Evolutionary conservation across 2,329 filamentous ascomycete species (phyloP).

Genomic region (Aureobasidium sp.): DNA sequence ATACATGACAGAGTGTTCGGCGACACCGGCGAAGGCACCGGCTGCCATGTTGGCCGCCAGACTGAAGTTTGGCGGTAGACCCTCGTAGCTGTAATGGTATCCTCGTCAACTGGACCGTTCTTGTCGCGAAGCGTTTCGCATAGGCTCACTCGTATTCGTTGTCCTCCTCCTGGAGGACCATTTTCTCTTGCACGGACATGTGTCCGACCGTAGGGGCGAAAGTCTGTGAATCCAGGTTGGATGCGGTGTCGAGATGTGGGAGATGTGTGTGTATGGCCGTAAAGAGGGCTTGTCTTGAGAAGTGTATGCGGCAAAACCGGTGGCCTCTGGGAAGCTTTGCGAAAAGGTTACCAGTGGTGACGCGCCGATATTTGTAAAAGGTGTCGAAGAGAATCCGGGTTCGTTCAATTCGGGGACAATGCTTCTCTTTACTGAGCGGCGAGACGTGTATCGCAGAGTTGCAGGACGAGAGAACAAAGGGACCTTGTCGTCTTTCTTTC

Average conservation of each 20-base stretch:
- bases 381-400: not conserved
- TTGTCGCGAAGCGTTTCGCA: not conserved
- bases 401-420: not conserved
- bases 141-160: constrained; percentile 24
- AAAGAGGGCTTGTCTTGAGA: not conserved
- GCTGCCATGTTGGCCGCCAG: constrained; percentile 90
- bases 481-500: not conserved
- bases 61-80: constrained; percentile 88
- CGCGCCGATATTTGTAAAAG: constrained; percentile 9
- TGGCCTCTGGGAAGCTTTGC: constrained; percentile 7
- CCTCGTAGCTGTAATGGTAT: constrained; percentile 62
- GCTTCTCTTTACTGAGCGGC: not conserved
- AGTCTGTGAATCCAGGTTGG: constrained; percentile 15
- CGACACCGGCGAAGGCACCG: constrained; percentile 93
- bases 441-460: constrained; percentile 9
- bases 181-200: constrained; percentile 27
- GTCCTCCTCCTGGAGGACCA: constrained; percentile 29
- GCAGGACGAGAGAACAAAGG: not conserved
- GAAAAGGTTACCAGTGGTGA: constrained; percentile 7
- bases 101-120: constrained; percentile 13
- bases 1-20: constrained; percentile 98
- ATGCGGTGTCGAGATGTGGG: not conserved
- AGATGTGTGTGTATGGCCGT: not conserved
- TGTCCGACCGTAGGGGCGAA: constrained; percentile 15
- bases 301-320: constrained; percentile 9